Evolutionary conservation across 2,329 filamentous ascomycete species (phyloP).

Genomic region (Colletotrichum lentis): DNA sequence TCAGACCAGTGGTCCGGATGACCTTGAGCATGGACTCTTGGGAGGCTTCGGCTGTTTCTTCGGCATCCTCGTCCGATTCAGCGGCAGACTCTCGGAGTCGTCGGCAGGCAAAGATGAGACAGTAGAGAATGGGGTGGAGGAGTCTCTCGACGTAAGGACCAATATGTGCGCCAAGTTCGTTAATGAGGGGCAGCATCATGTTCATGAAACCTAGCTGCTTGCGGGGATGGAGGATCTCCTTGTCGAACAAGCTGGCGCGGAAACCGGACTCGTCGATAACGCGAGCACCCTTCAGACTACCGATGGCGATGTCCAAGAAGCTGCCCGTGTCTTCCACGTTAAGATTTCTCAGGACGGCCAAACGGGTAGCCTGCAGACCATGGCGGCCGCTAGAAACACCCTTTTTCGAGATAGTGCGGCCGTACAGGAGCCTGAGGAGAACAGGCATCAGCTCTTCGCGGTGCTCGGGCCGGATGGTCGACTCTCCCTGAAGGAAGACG

Average conservation of each 20-base stretch:
- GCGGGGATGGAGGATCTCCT: conserved; percentile 70
- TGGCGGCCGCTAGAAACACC: conserved; percentile 79
- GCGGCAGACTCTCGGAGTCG: conserved; percentile 57
- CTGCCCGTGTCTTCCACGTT: conserved; percentile 76
- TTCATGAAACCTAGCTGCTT: conserved; percentile 92
- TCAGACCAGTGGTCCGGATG: conserved; percentile 76
- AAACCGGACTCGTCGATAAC: conserved; percentile 62
- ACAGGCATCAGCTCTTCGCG: conserved; percentile 81
- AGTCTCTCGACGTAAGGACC: conserved; percentile 72
- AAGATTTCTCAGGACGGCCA: conserved; percentile 82
- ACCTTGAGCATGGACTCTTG: conserved; percentile 69
- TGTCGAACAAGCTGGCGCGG: conserved; percentile 62
- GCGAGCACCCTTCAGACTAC: conserved; percentile 69
- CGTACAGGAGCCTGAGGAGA: conserved; percentile 86
- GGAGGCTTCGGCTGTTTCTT: conserved; percentile 55
- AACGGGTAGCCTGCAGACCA: conserved; percentile 80
- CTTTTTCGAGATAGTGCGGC: conserved; percentile 84
- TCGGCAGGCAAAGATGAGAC: conserved; percentile 74
- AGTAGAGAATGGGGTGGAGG: conserved; percentile 82
- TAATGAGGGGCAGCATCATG: conserved; percentile 87
- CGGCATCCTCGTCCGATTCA: conserved; percentile 49
- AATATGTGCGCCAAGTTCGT: conserved; percentile 80
- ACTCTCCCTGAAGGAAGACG: conserved; percentile 81
- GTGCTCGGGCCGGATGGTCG: conserved; percentile 77
- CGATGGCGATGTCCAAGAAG: conserved; percentile 85